Percentiles rank a stretch among this genome's conserved stretches.
Evolutionary conservation across 1,284 basidiomycete species (phyloP).

Genomic region (Crucibulum parvulum): DNA sequence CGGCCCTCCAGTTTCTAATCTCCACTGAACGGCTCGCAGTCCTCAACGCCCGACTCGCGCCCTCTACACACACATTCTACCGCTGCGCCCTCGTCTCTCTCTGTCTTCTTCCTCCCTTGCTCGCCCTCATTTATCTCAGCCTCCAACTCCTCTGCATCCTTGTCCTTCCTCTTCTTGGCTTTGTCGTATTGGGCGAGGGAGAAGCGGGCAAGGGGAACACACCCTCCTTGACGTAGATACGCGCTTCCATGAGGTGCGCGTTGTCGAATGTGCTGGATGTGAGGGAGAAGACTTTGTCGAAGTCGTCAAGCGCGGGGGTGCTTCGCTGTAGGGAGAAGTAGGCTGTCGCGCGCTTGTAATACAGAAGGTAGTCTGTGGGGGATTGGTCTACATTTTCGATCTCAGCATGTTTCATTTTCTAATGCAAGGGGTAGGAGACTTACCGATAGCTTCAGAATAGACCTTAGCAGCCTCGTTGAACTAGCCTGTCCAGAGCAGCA

Average conservation of each 20-base stretch:
- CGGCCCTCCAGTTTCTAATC: conserved; percentile 77
- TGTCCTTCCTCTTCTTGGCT: conserved; percentile 54
- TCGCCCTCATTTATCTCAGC: conserved; percentile 65
- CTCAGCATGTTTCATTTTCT: not conserved
- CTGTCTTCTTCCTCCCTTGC: conserved; percentile 60
- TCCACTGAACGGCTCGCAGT: conserved; percentile 74
- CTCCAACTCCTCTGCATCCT: conserved; percentile 63
- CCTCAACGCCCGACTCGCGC: conserved; percentile 73
- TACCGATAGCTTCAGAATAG: conserved; percentile 85
- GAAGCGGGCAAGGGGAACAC: conserved; percentile 68
- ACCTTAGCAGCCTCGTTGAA: conserved; percentile 80
- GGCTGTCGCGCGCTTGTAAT: conserved; percentile 93
- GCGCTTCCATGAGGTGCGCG: conserved; percentile 87
- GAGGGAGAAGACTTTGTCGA: conserved; percentile 83
- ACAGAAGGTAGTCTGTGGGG: conserved; percentile 81
- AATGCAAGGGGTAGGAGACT: conserved; percentile 24
- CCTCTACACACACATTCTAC: conserved; percentile 82
- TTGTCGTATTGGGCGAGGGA: conserved; percentile 62
- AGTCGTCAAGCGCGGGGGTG: conserved; percentile 86
- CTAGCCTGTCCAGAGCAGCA: conserved; percentile 70
- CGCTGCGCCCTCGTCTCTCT: conserved; percentile 68
- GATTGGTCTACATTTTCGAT: conserved; percentile 63
- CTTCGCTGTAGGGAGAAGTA: conserved; percentile 82
- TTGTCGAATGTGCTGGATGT: conserved; percentile 77
- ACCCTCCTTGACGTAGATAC: conserved; percentile 82